Percentiles rank a stretch among this genome's conserved stretches.
These are phyloP conservation scores for Entophlyctis luteolus DNA, from an alignment of 192 early-diverging fungal genomes.

Conservation along the genomic window DNA sequence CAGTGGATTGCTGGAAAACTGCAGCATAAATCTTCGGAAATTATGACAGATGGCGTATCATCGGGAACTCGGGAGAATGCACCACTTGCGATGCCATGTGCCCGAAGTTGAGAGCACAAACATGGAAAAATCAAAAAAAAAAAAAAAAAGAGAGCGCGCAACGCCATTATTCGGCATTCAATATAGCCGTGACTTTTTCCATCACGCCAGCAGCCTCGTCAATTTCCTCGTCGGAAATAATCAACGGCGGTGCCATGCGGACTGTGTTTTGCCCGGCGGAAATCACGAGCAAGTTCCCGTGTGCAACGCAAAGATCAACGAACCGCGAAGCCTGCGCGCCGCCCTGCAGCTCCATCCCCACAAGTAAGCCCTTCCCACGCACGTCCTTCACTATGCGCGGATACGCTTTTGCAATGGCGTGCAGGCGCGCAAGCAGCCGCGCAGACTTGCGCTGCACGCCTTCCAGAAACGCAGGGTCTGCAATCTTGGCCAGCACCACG, in stretches of 20 bases:
- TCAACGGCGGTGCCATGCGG: slow-evolving; percentile 89
- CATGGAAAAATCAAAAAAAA: too few species aligned
- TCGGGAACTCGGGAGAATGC: too few species aligned
- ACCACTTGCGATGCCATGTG: too few species aligned
- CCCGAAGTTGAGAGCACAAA: too few species aligned
- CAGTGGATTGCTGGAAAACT: too few species aligned
- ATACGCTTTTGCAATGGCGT: slow-evolving; percentile 42
- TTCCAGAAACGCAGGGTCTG: slow-evolving; percentile 65
- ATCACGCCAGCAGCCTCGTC: slow-evolving; percentile 71
- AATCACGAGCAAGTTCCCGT: slow-evolving; percentile 78
- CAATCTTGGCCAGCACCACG: slow-evolving; percentile 68
- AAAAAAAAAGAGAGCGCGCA: too few species aligned
- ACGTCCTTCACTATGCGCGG: slow-evolving; percentile 62
- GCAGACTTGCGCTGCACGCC: slow-evolving; percentile 63
- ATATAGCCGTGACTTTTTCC: slow-evolving; percentile 51
- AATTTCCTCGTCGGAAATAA: slow-evolving; percentile 71
- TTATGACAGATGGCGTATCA: too few species aligned
- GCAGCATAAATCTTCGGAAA: too few species aligned
- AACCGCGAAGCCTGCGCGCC: slow-evolving; percentile 42
- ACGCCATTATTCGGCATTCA: slow-evolving; percentile 7
- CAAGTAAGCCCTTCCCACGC: slow-evolving; percentile 80
- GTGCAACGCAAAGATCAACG: slow-evolving; percentile 72
- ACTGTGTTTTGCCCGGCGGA: slow-evolving; percentile 83
- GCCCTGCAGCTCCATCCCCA: slow-evolving; percentile 68
- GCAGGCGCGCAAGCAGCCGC: slow-evolving; percentile 47